A percentile compares a stretch with the other conserved stretches of the same genome.
phyloP scores from a whole-genome alignment of 176 grass and related monocot genomes.

The Themeda triandra region DNA sequence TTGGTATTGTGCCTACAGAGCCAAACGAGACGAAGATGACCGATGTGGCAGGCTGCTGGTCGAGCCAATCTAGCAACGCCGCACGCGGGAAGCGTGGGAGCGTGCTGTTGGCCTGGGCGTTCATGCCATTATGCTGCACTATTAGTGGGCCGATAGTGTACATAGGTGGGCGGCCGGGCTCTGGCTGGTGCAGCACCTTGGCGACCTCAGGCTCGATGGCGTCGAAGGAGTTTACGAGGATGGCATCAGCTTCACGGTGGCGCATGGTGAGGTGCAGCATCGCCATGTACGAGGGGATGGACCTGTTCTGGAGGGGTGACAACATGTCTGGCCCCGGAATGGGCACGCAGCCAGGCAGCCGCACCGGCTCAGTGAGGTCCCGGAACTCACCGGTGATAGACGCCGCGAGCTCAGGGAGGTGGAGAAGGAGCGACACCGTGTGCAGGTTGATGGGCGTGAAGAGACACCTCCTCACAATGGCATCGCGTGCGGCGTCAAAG shows the following conservation, averaged over 20 bases:
- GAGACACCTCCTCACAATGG: slow-evolving; percentile 27
- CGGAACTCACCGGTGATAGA: slow-evolving; percentile 40
- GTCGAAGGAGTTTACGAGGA: slow-evolving; percentile 60
- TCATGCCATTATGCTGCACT: neutral
- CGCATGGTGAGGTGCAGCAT: slow-evolving; percentile 45
- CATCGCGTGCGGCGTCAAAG: slow-evolving; percentile 34
- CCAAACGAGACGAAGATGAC: neutral
- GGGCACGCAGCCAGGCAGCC: slow-evolving; percentile 56
- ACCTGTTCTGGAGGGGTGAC: slow-evolving; percentile 27
- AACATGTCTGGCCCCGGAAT: slow-evolving; percentile 47
- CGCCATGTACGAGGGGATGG: neutral
- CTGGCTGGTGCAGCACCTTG: neutral
- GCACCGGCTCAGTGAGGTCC: slow-evolving; percentile 46
- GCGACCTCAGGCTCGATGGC: slow-evolving; percentile 43
- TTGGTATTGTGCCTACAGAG: neutral
- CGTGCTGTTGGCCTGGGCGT: no score
- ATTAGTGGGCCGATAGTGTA: slow-evolving; percentile 38
- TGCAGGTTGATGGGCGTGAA: slow-evolving; percentile 55
- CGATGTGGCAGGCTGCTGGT: neutral
- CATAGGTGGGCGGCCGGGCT: slow-evolving; percentile 9
- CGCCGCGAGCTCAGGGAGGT: slow-evolving; percentile 31
- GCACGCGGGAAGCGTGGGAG: neutral
- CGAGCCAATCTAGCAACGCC: slow-evolving; percentile 62
- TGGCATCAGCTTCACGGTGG: neutral
- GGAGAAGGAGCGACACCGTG: slow-evolving; percentile 40